These are phyloP conservation scores for Dactylellina drechsleri DNA, from an alignment of 2,329 filamentous ascomycete genomes.

Conservation along the genomic window DNA sequence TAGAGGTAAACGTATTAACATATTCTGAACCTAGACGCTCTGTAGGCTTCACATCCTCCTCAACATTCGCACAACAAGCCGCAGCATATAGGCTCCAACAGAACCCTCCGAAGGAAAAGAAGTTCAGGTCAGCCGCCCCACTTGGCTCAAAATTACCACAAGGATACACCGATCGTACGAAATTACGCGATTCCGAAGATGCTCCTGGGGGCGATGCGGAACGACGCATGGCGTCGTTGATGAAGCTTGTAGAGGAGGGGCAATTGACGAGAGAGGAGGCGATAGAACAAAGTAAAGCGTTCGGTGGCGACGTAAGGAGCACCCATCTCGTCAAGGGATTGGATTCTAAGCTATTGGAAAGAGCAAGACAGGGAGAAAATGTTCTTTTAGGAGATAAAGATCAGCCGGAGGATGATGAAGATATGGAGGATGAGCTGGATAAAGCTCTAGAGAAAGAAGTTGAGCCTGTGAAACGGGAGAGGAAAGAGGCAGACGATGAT, in stretches of 20 bases:
- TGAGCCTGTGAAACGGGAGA: constrained; percentile 66
- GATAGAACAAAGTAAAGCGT: constrained; percentile 66
- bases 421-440: constrained; percentile 75
- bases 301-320: constrained; percentile 81
- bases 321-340: constrained; percentile 93
- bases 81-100: constrained; percentile 71
- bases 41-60: constrained; percentile 72
- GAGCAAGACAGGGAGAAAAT: constrained; percentile 75
- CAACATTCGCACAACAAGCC: constrained; percentile 79
- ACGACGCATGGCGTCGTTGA: constrained; percentile 77
- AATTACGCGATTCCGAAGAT: constrained; percentile 68
- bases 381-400: constrained; percentile 62
- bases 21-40: constrained; percentile 68
- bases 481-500: constrained; percentile 69
- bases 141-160: constrained; percentile 82
- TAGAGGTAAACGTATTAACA: constrained; percentile 49
- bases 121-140: constrained; percentile 78
- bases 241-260: constrained; percentile 82
- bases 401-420: constrained; percentile 60
- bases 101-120: constrained; percentile 70
- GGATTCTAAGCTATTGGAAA: constrained; percentile 81
- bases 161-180: constrained; percentile 86
- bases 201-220: constrained; percentile 70
- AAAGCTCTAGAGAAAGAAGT: constrained; percentile 69
- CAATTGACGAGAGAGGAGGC: constrained; percentile 76